Conservation (phyloP, 2,329 filamentous ascomycete genomes). For the Pseudogymnoascus pannorum region DNA sequence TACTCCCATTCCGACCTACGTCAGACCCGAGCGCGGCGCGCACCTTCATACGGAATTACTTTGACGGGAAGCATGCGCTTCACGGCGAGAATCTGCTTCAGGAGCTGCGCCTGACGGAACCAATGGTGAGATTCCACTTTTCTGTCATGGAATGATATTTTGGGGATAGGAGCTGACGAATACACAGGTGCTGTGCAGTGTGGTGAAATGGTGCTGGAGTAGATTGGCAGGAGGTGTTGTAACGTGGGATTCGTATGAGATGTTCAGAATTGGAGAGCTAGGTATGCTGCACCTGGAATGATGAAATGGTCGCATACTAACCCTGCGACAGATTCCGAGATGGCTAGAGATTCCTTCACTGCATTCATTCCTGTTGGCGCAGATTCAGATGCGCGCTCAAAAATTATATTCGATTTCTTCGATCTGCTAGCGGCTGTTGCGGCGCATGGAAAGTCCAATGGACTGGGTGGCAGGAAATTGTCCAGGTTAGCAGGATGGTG, state of each 20-base stretch:
- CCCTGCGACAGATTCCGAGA: conserved; percentile 64
- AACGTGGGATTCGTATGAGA: conserved; percentile 93
- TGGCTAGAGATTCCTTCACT: conserved; percentile 87
- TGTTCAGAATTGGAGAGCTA: conserved; percentile 90
- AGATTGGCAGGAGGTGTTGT: conserved; percentile 85
- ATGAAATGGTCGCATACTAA: conserved; percentile 19
- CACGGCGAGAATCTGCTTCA: conserved; percentile 67
- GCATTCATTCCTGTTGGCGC: conserved; percentile 94
- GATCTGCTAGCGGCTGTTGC: conserved; percentile 86
- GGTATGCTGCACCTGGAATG: conserved; percentile 50
- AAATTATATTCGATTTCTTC: conserved; percentile 95
- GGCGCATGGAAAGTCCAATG: conserved; percentile 88
- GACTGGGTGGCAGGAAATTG: conserved; percentile 84
- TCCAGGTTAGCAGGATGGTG: conserved; percentile 97
- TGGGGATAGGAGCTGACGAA: conserved; percentile 21
- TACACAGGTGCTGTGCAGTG: conserved; percentile 75
- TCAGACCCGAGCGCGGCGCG: conserved; percentile 88
- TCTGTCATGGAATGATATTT: conserved; percentile 11
- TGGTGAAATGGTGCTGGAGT: conserved; percentile 98
- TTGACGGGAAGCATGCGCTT: conserved; percentile 59
- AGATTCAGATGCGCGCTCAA: conserved; percentile 74
- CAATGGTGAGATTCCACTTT: conserved; percentile 63
- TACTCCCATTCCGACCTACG: conserved; percentile 88
- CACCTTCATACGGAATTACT: conserved; percentile 89
- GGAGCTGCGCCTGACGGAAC: conserved; percentile 86